Base-by-base conservation (phyloP, 306 rosid species). In the Arachis stenosperma region DNA sequence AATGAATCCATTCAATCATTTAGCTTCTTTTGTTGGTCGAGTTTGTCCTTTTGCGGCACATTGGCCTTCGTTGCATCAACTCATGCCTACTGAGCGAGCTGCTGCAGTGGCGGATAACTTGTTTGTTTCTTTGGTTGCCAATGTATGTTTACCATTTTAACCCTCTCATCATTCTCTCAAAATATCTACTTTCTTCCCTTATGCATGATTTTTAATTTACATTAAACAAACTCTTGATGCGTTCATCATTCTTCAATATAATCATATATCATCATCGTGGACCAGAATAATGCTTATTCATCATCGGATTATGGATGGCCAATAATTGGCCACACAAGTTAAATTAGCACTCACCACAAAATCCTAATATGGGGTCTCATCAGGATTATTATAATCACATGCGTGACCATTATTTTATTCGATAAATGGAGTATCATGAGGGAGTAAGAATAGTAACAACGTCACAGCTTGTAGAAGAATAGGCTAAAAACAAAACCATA, bases 61-160 rank as follows among this genome's bases (percentile, higher is more conserved):
- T 60, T 74, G 71, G 77, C 75, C n/a, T 84, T 79, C 79, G 87
- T 85, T 75, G 69, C 88, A 81, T 92, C 90, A 81, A 84, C 81
- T 78, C 84, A 73, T 63, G 67, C 65, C 86, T 57, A 61, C 29
- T 44, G 53, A 78, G 63, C 71, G 50, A 74, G 68, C 72, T 70
- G 65, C 78, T n/a, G n/a, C n/a, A 60, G 65, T n/a, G 67, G 61
- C 43, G 53, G 42, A 73, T 76, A 69, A 64, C 67, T 74, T 78
- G 78, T 82, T 73, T 73, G 73, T 44, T 78, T 78, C 67, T 70
- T 78, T 73, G 61, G 70, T 37, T 30, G 13, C 3, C 46, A 17
- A 17, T 17, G 17, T 33, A 75, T 9, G 52, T 71, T 84, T 80
- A 83, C 85, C 65, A 40, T 51, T 66, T 56, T 75, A 40, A 80